Conservation (phyloP, 768 basidiomycete species). For the Auricularia heimuer region DNA sequence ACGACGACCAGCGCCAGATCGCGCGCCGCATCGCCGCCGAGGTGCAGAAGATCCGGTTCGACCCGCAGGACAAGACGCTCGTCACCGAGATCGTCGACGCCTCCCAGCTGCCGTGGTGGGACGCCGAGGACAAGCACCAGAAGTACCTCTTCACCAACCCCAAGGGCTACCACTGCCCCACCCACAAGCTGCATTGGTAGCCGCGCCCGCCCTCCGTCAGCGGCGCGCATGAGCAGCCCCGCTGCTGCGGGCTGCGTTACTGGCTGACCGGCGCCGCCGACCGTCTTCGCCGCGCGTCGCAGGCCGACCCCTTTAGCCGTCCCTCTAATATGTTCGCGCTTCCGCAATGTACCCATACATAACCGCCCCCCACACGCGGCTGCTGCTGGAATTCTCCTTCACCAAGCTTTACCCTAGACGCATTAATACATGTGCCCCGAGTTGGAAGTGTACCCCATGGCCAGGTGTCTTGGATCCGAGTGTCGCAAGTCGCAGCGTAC, state of each 20-base stretch:
- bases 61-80: conserved; percentile 25
- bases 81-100: conserved; percentile 29
- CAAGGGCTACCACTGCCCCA: conserved; percentile 33
- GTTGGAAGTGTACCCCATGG: too few relatives aligned
- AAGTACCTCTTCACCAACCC: conserved; percentile 29
- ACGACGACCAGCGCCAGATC: conserved; percentile 28
- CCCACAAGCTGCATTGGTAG: conserved; percentile 30
- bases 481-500: too few relatives aligned
- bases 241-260: neutral
- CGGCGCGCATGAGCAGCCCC: neutral
- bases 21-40: conserved; percentile 30
- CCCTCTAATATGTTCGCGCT: too few relatives aligned
- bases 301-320: too few relatives aligned
- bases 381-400: too few relatives aligned
- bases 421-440: too few relatives aligned
- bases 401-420: too few relatives aligned
- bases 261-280: neutral
- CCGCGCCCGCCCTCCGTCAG: neutral
- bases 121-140: conserved; percentile 20
- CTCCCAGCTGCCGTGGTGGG: conserved; percentile 24
- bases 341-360: too few relatives aligned
- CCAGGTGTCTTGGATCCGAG: too few relatives aligned
- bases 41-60: conserved; percentile 33
- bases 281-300: neutral
- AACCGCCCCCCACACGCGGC: too few relatives aligned